phyloP scores from a whole-genome alignment of 352 stramenopile genomes.

The Globisporangium solare region DNA sequence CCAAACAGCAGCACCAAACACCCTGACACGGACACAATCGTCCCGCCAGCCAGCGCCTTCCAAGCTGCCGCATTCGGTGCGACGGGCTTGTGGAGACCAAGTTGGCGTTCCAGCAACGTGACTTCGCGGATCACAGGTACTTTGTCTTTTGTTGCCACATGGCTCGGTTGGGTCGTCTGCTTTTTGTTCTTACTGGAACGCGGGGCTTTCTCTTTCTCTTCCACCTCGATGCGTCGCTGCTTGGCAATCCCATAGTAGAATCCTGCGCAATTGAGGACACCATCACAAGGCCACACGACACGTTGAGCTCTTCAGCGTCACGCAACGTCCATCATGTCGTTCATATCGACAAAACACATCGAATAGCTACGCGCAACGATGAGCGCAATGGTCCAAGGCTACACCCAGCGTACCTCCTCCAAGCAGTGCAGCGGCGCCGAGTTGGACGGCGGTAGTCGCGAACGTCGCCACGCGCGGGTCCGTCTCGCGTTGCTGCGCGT shows the following conservation, averaged over 20 bases:
- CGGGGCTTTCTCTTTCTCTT: slow-evolving; percentile 26
- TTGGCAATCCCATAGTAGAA: slow-evolving; percentile 59
- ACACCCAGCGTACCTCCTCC: slow-evolving; percentile 26
- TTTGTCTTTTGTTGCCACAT: slow-evolving; percentile 1
- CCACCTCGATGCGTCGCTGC: slow-evolving; percentile 29
- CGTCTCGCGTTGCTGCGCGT: neutral
- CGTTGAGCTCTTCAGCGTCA: too few species aligned
- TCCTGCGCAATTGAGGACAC: slow-evolving; percentile 16
- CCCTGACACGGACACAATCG: slow-evolving; percentile 35
- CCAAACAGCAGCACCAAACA: slow-evolving; percentile 34
- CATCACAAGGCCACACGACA: neutral
- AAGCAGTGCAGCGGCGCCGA: slow-evolving; percentile 35
- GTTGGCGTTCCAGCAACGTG: slow-evolving; percentile 33
- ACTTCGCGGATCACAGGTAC: slow-evolving; percentile 18
- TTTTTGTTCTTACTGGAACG: neutral
- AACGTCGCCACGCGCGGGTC: slow-evolving; percentile 11
- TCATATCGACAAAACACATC: neutral
- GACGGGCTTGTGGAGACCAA: slow-evolving; percentile 36
- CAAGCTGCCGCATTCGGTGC: slow-evolving; percentile 27
- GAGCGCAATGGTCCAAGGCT: neutral
- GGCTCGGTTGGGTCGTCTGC: slow-evolving; percentile 11
- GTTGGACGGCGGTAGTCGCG: slow-evolving; percentile 25
- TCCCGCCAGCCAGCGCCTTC: slow-evolving; percentile 47
- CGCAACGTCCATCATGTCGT: too few species aligned
- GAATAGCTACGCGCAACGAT: neutral